phyloP scores from a whole-genome alignment of 441 rosid genomes.

The Metrosideros polymorpha region DNA sequence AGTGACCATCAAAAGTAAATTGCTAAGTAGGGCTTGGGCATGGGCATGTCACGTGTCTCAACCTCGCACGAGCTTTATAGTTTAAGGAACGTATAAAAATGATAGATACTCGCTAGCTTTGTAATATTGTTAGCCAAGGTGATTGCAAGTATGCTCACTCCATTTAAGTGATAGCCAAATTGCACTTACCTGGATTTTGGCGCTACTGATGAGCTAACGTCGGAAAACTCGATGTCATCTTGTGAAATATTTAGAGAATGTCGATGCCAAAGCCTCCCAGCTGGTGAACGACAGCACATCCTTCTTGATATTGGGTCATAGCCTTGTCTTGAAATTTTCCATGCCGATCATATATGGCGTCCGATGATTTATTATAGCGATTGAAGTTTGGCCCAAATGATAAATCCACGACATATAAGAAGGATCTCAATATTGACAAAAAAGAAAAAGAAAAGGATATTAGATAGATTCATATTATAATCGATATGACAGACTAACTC shows the following conservation, averaged over 20 bases:
- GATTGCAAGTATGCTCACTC: background rate
- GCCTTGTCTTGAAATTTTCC: background rate
- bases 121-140: background rate
- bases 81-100: background rate
- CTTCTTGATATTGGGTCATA: background rate
- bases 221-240: background rate
- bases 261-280: background rate
- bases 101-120: background rate
- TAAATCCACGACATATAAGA: background rate
- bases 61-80: background rate
- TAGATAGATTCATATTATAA: background rate
- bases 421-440: background rate
- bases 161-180: background rate
- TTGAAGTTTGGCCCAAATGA: background rate
- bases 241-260: background rate
- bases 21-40: background rate
- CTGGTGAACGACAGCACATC: background rate
- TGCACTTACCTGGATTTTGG: background rate
- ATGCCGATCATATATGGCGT: background rate
- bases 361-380: background rate
- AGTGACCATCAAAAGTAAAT: background rate
- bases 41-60: background rate
- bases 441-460: background rate
- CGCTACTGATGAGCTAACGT: background rate
- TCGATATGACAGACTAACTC: fast-evolving